phyloP scores from a whole-genome alignment of 2,329 filamentous ascomycete species.

The Penicillium sp. region DNA sequence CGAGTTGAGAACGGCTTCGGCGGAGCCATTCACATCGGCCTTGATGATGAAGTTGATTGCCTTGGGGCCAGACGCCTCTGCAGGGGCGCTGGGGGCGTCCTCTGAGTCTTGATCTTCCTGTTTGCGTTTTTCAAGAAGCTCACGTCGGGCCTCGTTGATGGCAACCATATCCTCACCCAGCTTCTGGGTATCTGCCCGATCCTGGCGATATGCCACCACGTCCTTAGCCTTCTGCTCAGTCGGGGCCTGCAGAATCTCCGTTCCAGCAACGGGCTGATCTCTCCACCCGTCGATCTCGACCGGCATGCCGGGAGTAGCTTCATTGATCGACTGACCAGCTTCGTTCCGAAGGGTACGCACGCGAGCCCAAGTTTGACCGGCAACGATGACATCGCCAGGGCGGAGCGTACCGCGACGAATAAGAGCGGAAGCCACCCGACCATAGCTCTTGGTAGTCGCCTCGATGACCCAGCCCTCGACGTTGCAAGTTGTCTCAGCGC shows the following conservation, averaged over 20 bases:
- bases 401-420: slow-evolving; percentile 85
- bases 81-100: slow-evolving; percentile 43
- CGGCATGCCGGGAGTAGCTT: slow-evolving; percentile 84
- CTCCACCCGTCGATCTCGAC: slow-evolving; percentile 96
- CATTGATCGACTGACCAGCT: slow-evolving; percentile 69
- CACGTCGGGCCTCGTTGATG: slow-evolving; percentile 70
- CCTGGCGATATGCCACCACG: slow-evolving; percentile 75
- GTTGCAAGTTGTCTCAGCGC: slow-evolving; percentile 74
- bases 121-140: slow-evolving; percentile 58
- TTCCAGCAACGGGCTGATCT: slow-evolving; percentile 81
- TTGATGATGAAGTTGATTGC: slow-evolving; percentile 83
- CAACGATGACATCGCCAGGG: slow-evolving; percentile 80
- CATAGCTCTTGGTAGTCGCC: slow-evolving; percentile 80
- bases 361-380: slow-evolving; percentile 83
- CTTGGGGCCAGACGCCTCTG: slow-evolving; percentile 52
- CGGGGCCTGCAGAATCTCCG: slow-evolving; percentile 80
- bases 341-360: slow-evolving; percentile 86
- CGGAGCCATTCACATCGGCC: slow-evolving; percentile 89
- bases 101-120: slow-evolving; percentile 39
- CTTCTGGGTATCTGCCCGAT: slow-evolving; percentile 69
- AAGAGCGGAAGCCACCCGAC: slow-evolving; percentile 85
- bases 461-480: slow-evolving; percentile 95
- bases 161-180: slow-evolving; percentile 71
- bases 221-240: slow-evolving; percentile 77
- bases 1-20: slow-evolving; percentile 82